Evolutionary conservation across 352 stramenopile genomes (phyloP).

Genomic region (Phytophthora sojae): DNA sequence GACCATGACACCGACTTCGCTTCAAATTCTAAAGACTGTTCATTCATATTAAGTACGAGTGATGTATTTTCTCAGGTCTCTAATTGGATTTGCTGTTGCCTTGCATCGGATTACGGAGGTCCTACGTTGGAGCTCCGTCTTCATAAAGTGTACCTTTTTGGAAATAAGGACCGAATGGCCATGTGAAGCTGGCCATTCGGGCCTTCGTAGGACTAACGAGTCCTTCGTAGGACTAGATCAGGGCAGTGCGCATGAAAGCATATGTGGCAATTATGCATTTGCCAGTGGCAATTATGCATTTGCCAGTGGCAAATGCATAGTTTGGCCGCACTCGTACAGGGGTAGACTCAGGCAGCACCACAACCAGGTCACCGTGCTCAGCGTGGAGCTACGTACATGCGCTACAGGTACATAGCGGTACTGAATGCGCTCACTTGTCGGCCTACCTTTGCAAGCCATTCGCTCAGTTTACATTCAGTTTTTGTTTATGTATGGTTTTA

Average conservation of each 20-base stretch:
- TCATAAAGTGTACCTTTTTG: neutral
- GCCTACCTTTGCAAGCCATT: neutral
- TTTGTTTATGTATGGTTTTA: neutral
- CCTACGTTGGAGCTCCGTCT: neutral
- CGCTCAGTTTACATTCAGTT: too few relatives aligned
- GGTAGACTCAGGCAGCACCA: too few relatives aligned
- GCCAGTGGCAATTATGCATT: too few relatives aligned
- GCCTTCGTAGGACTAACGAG: neutral
- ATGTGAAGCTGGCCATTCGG: neutral
- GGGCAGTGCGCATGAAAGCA: neutral
- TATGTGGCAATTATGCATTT: too few relatives aligned
- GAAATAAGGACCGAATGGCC: conserved; percentile 2
- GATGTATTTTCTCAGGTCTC: too few relatives aligned
- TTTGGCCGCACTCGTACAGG: neutral
- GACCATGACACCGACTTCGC: too few relatives aligned
- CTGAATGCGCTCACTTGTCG: neutral
- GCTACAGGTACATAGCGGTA: too few relatives aligned
- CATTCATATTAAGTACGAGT: too few relatives aligned
- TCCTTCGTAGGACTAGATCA: neutral
- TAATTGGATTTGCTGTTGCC: neutral
- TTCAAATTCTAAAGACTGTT: too few relatives aligned
- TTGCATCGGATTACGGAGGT: neutral
- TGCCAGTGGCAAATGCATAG: neutral
- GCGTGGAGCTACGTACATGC: too few relatives aligned
- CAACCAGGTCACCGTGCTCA: too few relatives aligned